These are phyloP conservation scores for Histomonas meleagridis DNA, from an alignment of 208 protist species.

Conservation along the genomic window DNA sequence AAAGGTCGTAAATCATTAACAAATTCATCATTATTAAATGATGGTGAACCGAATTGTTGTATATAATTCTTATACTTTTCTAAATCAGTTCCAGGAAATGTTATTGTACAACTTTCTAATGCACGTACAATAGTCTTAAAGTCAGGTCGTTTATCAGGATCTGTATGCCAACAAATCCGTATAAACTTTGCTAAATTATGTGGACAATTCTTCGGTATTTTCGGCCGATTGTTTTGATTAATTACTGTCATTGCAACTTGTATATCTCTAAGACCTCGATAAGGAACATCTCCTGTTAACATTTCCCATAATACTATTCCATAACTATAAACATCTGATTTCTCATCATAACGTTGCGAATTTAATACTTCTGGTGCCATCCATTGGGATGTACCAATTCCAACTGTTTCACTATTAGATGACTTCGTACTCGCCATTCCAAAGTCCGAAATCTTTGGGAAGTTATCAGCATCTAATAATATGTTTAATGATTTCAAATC, in stretches of 20 bases:
- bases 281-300: conserved; percentile 28
- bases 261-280: conserved; percentile 17
- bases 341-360: neutral
- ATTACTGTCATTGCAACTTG: conserved; percentile 33
- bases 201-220: conserved; percentile 23
- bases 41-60: neutral
- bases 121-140: neutral
- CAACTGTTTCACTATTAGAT: neutral
- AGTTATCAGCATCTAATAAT: neutral
- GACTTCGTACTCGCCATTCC: neutral
- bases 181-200: conserved; percentile 27
- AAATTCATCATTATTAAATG: neutral
- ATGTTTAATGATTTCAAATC: conserved; percentile 16
- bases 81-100: neutral
- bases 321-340: conserved; percentile 6
- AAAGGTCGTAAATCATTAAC: neutral
- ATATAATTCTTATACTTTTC: neutral
- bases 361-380: conserved; percentile 23
- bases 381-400: conserved; percentile 27
- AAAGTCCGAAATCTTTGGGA: conserved; percentile 28
- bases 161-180: neutral
- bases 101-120: neutral
- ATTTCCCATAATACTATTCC: conserved; percentile 27
- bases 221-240: conserved; percentile 27
- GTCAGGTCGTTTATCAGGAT: neutral